A percentile compares a stretch with the other conserved stretches of the same genome.
Conservation (phyloP, 139 green algal genomes). For the Chlorella sp. region DNA sequence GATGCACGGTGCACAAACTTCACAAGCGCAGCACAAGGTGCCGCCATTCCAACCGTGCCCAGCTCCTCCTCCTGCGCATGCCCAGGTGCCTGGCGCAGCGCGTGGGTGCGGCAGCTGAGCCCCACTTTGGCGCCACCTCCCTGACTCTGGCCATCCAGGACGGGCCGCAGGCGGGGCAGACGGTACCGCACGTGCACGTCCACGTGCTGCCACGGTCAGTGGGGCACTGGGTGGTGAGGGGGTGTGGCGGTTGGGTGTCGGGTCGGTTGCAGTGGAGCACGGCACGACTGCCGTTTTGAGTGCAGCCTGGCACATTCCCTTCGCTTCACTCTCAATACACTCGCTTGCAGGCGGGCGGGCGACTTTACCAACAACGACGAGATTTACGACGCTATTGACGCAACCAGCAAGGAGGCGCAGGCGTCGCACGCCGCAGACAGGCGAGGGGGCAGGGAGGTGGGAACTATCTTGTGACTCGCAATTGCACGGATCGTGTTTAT, state of each 20-base stretch:
- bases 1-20: no score
- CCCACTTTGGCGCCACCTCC: constrained; percentile 65
- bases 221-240: no score
- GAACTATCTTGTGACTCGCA: no score
- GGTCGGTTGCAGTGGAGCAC: no score
- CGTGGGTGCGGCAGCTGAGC: constrained; percentile 66
- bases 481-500: no score
- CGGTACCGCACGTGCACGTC: constrained; percentile 96
- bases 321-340: neutral
- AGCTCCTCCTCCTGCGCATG: neutral
- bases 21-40: no score
- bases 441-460: neutral
- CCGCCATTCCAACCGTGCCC: no score
- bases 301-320: neutral
- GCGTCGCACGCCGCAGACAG: neutral
- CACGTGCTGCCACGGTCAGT: constrained; percentile 89
- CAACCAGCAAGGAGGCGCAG: constrained; percentile 23
- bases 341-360: constrained; percentile 28
- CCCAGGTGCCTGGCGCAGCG: constrained; percentile 67
- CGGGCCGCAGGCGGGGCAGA: constrained; percentile 86
- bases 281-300: no score
- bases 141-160: constrained; percentile 91
- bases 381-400: constrained; percentile 84
- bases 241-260: no score
- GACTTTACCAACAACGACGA: constrained; percentile 96